Evolutionary conservation across 1,139 yeast genomes (phyloP).

Genomic region (Eremothecium gossypii): DNA sequence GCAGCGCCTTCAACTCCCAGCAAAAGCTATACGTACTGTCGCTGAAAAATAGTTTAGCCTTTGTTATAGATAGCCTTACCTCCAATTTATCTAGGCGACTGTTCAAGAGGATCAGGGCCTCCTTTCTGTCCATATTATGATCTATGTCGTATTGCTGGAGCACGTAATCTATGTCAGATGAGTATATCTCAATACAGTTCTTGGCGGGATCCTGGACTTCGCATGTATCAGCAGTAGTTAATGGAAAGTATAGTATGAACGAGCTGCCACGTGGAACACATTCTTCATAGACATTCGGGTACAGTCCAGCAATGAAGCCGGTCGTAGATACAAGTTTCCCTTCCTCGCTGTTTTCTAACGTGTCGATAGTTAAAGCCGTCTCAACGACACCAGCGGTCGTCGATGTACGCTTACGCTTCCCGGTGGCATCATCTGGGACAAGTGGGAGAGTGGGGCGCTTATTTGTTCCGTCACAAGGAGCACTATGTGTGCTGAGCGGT

Average conservation of each 20-base stretch:
- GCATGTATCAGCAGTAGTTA: not conserved
- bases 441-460: too few species aligned
- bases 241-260: not conserved
- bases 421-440: not conserved
- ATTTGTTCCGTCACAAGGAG: not conserved
- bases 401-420: too few species aligned
- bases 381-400: too few species aligned
- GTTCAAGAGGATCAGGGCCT: not conserved
- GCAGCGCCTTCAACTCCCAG: not conserved
- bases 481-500: not conserved
- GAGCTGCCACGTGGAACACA: not conserved
- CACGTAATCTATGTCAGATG: slow-evolving; percentile 1
- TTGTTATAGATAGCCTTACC: not conserved
- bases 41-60: not conserved
- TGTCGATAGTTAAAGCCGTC: not conserved
- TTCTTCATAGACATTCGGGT: not conserved
- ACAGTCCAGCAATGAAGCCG: not conserved
- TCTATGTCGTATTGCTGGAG: not conserved
- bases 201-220: slow-evolving; percentile 7
- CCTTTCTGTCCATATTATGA: not conserved
- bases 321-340: not conserved
- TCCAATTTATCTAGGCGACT: not conserved
- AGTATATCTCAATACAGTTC: slow-evolving; percentile 10
- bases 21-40: not conserved
- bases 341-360: not conserved